phyloP scores from a whole-genome alignment of 2,329 filamentous ascomycete species.

The Penicillium hesseltinei region DNA sequence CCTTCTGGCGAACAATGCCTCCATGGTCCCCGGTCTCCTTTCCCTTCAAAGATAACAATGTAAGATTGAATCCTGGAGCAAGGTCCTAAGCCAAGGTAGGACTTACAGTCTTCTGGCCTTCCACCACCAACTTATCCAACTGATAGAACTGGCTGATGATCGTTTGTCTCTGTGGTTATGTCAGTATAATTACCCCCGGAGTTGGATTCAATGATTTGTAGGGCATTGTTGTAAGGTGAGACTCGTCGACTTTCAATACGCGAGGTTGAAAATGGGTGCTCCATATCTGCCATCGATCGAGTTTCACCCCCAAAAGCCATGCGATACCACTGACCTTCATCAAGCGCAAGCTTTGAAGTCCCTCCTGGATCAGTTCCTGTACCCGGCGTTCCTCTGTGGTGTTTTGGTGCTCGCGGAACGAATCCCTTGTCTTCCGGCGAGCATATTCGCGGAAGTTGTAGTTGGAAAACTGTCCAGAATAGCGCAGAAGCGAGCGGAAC shows the following conservation, averaged over 20 bases:
- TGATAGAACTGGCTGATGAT: slow-evolving; percentile 94
- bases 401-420: slow-evolving; percentile 75
- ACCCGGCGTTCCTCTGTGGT: slow-evolving; percentile 72
- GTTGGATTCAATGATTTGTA: not conserved
- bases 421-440: slow-evolving; percentile 82
- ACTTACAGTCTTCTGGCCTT: slow-evolving; percentile 75
- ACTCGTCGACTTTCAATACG: not conserved
- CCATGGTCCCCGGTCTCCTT: slow-evolving; percentile 61
- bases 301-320: not conserved
- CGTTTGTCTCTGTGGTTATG: slow-evolving; percentile 76
- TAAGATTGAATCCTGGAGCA: slow-evolving; percentile 8
- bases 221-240: not conserved
- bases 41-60: slow-evolving; percentile 20
- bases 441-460: slow-evolving; percentile 99
- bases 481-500: slow-evolving; percentile 90
- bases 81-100: not conserved
- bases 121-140: slow-evolving; percentile 85
- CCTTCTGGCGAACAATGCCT: slow-evolving; percentile 71
- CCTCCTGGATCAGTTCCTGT: slow-evolving; percentile 87
- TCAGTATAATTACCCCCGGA: slow-evolving; percentile 33
- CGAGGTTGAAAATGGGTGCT: not conserved
- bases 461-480: slow-evolving; percentile 79
- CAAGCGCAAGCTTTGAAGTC: slow-evolving; percentile 78
- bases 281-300: not conserved
- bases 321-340: slow-evolving; percentile 69